Base-by-base conservation (phyloP, 2,329 filamentous ascomycete species). In the Paraconiothyrium sp. region DNA sequence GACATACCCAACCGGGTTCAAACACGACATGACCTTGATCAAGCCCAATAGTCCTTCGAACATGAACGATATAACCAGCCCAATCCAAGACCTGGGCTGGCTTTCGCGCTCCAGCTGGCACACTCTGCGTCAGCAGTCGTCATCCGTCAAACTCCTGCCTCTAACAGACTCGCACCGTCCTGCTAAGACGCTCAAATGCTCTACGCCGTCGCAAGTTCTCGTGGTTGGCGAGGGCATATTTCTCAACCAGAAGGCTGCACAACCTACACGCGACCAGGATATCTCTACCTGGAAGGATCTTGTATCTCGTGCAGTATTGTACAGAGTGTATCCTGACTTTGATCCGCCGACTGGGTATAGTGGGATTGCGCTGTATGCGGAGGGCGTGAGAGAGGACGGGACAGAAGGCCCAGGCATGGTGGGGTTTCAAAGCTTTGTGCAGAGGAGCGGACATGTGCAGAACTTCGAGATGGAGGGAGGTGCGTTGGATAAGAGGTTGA, bases 401-500 rank as follows among this genome's bases (percentile, higher is more conserved):
- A 66, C 59, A 4, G 22, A 58, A 8, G 67, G 68, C 6, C 60
- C 62, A 1, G 67, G 64, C n/a, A 54, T 70, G 9, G 62, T 67
- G 5, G 68, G 67, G 4, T 69, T 72, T 35, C 68, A 70, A 49
- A 67, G 63, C 46, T 72, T 72, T 46, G 68, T 68, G 4, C 69
- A 72, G 48, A 34, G 57, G 32, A 50, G 58, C 48, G 64, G 58
- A 6, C 63, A 64, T 32, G 56, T 64, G 22, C 67, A 70, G 32
- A 67, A 58, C n/a, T 72, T 63, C 47, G 52, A 66, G 4, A 65
- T 70, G 67, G 64, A 69, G 39, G 66, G 65, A 16, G 59, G 50
- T 10, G 52, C 58, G 1, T 27, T 72, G 14, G 64, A 67, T 11
- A 48, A 58, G 16, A 57, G 66, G 30, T 59, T 72, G 48, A 63